phyloP scores from a whole-genome alignment of 257 asterid genomes.

The Striga asiatica region DNA sequence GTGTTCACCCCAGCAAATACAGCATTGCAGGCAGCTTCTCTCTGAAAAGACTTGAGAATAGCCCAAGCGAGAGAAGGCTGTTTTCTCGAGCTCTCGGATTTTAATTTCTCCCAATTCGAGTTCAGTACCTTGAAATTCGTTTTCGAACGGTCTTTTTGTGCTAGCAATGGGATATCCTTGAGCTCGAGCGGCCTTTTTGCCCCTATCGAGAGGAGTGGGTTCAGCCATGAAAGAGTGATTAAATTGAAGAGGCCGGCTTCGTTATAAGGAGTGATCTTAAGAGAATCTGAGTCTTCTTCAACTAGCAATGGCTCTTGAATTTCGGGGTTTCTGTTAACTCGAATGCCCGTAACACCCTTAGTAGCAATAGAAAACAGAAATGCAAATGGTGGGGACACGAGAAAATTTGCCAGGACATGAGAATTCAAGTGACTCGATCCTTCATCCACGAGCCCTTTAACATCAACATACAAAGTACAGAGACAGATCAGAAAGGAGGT shows the following conservation, averaged over 20 bases:
- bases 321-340: slow-evolving; percentile 36
- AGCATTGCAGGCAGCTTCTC: slow-evolving; percentile 58
- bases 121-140: slow-evolving; percentile 52
- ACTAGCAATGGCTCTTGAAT: slow-evolving; percentile 36
- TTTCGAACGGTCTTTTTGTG: slow-evolving; percentile 65
- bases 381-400: slow-evolving; percentile 44
- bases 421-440: slow-evolving; percentile 44
- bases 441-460: slow-evolving; percentile 30
- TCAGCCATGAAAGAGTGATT: slow-evolving; percentile 71
- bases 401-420: slow-evolving; percentile 51
- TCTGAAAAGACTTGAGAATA: slow-evolving; percentile 57
- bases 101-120: slow-evolving; percentile 61
- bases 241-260: slow-evolving; percentile 72
- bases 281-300: slow-evolving; percentile 77
- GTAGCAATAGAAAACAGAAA: slow-evolving; percentile 51
- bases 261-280: slow-evolving; percentile 57
- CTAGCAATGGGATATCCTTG: slow-evolving; percentile 68
- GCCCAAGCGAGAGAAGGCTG: slow-evolving; percentile 72
- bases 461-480: slow-evolving; percentile 42
- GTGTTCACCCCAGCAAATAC: slow-evolving; percentile 54
- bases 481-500: slow-evolving; percentile 44
- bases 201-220: slow-evolving; percentile 71
- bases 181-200: slow-evolving; percentile 79
- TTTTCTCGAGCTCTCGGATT: slow-evolving; percentile 37
- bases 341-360: slow-evolving; percentile 53